Evolutionary conservation across 805 yeast species (phyloP), one percentile per base, ranked within the genome.

Genomic region (Metschnikowia henanensis): DNA sequence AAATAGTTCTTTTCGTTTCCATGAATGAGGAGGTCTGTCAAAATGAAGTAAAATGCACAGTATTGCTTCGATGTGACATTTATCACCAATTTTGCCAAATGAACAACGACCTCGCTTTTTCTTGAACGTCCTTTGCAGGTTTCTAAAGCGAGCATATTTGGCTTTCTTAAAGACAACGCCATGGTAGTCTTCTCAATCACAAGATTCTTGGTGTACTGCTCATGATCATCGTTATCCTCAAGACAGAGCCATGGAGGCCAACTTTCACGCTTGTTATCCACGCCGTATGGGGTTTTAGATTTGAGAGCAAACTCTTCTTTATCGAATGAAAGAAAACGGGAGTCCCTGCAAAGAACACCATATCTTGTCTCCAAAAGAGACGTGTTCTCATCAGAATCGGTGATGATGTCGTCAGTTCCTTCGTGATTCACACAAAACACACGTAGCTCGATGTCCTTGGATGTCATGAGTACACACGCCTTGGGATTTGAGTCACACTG

Each of bases 401-500:
- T 60, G 20, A 64, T 58, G 33, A 70, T 57, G 19, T 62, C 65
- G 17, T 65, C 61, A 38, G 70, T 68, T 13, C 73, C 74, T 15
- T 68, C 68, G 30, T 71, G 70, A 34, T 71, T 69, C 3, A 77
- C 64, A 1, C 65, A 53, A 18, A 81, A 62, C 6, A 78, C 68
- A 39, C 83, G 76, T 46, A 77, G 57, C 45, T 81, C 85, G 41
- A 83, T 70, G 52, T 82, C 86, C 49, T 76, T 75, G 0, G 86
- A 76, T 3, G 82, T 68, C 3, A 81, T 52, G 26, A 82, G 57
- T 6, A 78, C 70, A 44, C 82, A 77, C 1, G 78, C 66, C 12
- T 73, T 64, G 1, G 68, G 70, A 37, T 73, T 77, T 16, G 64
- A 61, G 12, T 72, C 73, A 17, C 80, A 72, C 9, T 70, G 65